Base-by-base conservation (phyloP, 2,329 filamentous ascomycete genomes). In the Botryotinia convoluta region DNA sequence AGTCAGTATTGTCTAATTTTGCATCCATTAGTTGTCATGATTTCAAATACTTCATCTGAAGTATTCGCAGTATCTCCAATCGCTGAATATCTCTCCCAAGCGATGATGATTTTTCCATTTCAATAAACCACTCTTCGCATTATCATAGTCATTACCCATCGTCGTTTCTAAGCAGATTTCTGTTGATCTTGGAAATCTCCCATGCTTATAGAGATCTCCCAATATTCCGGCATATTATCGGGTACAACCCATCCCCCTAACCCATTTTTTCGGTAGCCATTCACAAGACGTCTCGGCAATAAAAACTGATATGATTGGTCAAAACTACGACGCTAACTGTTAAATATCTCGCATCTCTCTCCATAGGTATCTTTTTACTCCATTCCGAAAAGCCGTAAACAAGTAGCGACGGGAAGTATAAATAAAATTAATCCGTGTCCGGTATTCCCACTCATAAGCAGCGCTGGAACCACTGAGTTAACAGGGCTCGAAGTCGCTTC, bases 391-490 rank as follows among this genome's bases (percentile, higher is more conserved):
- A n/a, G 37, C 35, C 35, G 22, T 62, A 3, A 44, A n/a, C 16
- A n/a, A 44, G 37, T 22, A 63, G 39, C 61, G 26, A 26, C 22
- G 26, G 64, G 45, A 39, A 22, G 26, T 26, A 22, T 14, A 39
- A 67, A 48, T 67, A 12, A 67, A 29, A 67, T 67, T 29, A 67
- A 29, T 29, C 26, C 14, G 54, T 67, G 45, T 67, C 64, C 32
- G 64, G 22, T 18, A 29, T 67, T 32, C 26, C 45, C 64, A 67
- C 64, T n/a, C 64, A 35, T 54, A n/a, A 54, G 45, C 20, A 39
- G 45, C 64, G 64, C 64, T 54, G 64, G 45, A 67, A 39, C 64
- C 64, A 67, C 32, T 37, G 12, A 37, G 45, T 39, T 54, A n/a
- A 67, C 45, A 20, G 32, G 32, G 64, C 45, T 26, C 9, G 51